Conservation (phyloP, 2,329 filamentous ascomycete species). For the Colletotrichum abscissum region DNA sequence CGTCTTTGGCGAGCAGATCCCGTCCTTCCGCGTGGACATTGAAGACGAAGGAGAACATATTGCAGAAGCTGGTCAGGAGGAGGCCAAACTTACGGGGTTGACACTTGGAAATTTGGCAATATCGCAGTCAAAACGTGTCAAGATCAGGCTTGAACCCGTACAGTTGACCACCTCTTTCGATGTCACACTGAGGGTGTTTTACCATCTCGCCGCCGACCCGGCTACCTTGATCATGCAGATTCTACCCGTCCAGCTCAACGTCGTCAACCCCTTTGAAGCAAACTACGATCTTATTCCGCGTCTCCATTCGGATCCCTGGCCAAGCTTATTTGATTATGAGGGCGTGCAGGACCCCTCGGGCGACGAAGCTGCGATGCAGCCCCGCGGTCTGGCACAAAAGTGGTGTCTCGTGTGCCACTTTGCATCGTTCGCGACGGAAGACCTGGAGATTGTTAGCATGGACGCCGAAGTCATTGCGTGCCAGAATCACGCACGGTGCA, state of each 20-base stretch:
- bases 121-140: constrained; percentile 54
- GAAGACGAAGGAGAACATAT: constrained; percentile 47
- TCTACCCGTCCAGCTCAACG: constrained; percentile 73
- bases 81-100: constrained; percentile 55
- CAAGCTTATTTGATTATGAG: constrained; percentile 81
- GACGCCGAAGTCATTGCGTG: constrained; percentile 70
- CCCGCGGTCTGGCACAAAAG: constrained; percentile 77
- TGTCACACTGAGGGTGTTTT: constrained; percentile 78
- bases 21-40: constrained; percentile 56
- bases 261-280: constrained; percentile 89
- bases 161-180: constrained; percentile 68
- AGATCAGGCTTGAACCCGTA: constrained; percentile 63
- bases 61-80: constrained; percentile 50
- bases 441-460: constrained; percentile 72
- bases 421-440: constrained; percentile 81
- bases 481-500: constrained; percentile 72
- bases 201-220: constrained; percentile 82
- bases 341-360: constrained; percentile 50
- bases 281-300: constrained; percentile 89
- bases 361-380: constrained; percentile 42
- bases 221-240: constrained; percentile 85
- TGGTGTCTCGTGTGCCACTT: constrained; percentile 83
- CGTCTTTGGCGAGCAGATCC: constrained; percentile 69
- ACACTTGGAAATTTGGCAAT: constrained; percentile 60
- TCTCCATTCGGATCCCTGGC: constrained; percentile 84